Base-by-base conservation (phyloP, 2,329 filamentous ascomycete genomes). In the Paecilomyces sp. region DNA sequence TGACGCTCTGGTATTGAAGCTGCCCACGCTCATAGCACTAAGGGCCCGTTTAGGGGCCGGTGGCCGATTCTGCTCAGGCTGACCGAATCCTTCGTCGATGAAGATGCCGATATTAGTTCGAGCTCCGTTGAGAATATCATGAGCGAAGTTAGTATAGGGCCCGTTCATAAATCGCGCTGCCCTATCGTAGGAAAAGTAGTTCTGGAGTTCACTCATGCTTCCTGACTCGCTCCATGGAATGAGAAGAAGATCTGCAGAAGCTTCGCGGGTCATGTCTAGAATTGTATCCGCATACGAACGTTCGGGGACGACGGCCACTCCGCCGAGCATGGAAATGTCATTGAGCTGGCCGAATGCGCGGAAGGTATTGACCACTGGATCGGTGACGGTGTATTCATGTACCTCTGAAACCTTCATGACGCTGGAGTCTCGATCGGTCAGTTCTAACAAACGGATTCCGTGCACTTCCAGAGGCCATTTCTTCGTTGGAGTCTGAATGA, bases 391-490 rank as follows among this genome's bases (percentile, higher is more conserved):
- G 62, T 86, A 84, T 55, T 94, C 90, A 47, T 92, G 88, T 2
- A 88, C 82, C 69, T 95, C 91, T 0, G 91, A 88, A 11, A 96
- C 91, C 67, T 91, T 88, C 93, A 97, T 97, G 67, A 97, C 93
- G 18, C 92, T 92, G 0, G 93, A 97, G 51, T 91, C 89, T 82
- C 93, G 91, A 67, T 97, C 92, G 0, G 91, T 95, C 12, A 97
- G 83, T 70, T 95, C 90, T 55, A 95, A 77, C 15, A 97, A 83
- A 13, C 92, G 88, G n/a, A 96, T 77, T 33, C 92, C 93, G 67
- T 96, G 91, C 0, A 92, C 88, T 68, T 89, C 83, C 1, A 93
- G 80, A 1, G 85, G 82, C 8, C 63, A 41, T 57, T 62, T 57
- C 58, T 68, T 62, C 0, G 62, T 55, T 3, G 66, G 64, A 2